Evolutionary conservation across 2,329 filamentous ascomycete genomes (phyloP).

Genomic region (Aphanoascus verrucosus): DNA sequence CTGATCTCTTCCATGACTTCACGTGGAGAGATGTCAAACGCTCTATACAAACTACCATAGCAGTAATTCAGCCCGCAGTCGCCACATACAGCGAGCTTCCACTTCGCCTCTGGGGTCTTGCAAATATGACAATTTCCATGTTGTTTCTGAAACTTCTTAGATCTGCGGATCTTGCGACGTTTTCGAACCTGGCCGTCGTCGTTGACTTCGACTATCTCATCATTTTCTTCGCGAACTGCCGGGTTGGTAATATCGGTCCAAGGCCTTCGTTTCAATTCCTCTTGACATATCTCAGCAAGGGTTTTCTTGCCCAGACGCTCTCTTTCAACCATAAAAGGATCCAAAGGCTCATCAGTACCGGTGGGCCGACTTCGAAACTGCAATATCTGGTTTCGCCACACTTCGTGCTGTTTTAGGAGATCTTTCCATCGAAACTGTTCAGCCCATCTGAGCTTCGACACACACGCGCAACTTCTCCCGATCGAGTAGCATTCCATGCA

Average conservation of each 20-base stretch:
- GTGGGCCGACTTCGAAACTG: constrained; percentile 54
- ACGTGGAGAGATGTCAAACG: constrained; percentile 82
- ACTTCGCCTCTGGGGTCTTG: constrained; percentile 64
- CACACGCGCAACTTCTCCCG: constrained; percentile 82
- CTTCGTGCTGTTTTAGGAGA: constrained; percentile 65
- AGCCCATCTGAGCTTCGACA: constrained; percentile 77
- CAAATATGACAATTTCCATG: constrained; percentile 68
- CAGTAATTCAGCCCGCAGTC: constrained; percentile 71
- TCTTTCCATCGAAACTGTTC: constrained; percentile 86
- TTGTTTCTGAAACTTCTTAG: constrained; percentile 40
- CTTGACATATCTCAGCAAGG: constrained; percentile 85
- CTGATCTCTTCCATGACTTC: constrained; percentile 65
- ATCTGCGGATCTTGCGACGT: constrained; percentile 46
- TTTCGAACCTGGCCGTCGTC: constrained; percentile 53
- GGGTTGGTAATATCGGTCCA: constrained; percentile 71
- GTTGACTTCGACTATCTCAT: constrained; percentile 40
- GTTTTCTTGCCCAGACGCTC: constrained; percentile 61
- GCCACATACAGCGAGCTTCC: constrained; percentile 74
- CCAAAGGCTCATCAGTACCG: constrained; percentile 54
- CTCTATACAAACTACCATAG: constrained; percentile 84
- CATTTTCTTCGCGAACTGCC: constrained; percentile 24
- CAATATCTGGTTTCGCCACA: constrained; percentile 70
- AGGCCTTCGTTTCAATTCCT: constrained; percentile 67
- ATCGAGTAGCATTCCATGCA: constrained; percentile 99
- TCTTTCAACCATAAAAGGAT: constrained; percentile 54